Percentiles rank a stretch among this genome's conserved stretches.
Evolutionary conservation across 2,329 filamentous ascomycete genomes (phyloP).

Genomic region (Colletotrichum destructivum): DNA sequence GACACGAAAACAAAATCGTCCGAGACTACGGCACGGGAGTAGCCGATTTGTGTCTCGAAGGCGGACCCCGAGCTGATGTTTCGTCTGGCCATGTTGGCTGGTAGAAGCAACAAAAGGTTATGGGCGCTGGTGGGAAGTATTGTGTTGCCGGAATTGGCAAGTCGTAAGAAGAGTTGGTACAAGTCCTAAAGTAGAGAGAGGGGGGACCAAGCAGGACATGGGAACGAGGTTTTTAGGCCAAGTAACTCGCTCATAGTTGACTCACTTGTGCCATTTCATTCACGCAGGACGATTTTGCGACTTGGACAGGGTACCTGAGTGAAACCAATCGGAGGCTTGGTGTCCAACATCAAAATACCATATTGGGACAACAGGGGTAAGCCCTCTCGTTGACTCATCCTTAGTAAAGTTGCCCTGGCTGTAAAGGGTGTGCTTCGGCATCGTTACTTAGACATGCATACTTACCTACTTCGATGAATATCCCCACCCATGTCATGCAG

Average conservation of each 20-base stretch:
- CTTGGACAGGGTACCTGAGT: constrained; percentile 6
- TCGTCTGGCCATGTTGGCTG: constrained; percentile 51
- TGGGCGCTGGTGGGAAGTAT: neutral
- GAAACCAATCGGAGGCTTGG: constrained; percentile 25
- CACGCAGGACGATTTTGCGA: constrained; percentile 6
- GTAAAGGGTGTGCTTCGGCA: neutral
- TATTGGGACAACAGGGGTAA: constrained; percentile 11
- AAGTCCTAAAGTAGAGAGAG: neutral
- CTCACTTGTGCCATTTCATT: neutral
- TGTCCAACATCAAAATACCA: constrained; percentile 2
- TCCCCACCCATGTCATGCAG: no score
- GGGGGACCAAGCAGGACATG: neutral
- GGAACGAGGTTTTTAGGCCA: neutral
- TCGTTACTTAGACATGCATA: neutral
- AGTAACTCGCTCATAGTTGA: constrained; percentile 7
- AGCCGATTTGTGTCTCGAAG: constrained; percentile 68
- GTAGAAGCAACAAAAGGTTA: neutral
- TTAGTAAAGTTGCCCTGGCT: neutral
- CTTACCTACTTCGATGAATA: no score
- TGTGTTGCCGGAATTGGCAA: no score
- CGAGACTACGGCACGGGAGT: constrained; percentile 67
- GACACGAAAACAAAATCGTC: constrained; percentile 69
- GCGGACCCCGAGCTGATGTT: constrained; percentile 65
- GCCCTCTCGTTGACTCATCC: neutral
- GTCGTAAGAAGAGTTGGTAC: neutral